These are phyloP conservation scores for Orbilia brochopaga DNA, from an alignment of 2,329 filamentous ascomycete species.

Conservation along the genomic window DNA sequence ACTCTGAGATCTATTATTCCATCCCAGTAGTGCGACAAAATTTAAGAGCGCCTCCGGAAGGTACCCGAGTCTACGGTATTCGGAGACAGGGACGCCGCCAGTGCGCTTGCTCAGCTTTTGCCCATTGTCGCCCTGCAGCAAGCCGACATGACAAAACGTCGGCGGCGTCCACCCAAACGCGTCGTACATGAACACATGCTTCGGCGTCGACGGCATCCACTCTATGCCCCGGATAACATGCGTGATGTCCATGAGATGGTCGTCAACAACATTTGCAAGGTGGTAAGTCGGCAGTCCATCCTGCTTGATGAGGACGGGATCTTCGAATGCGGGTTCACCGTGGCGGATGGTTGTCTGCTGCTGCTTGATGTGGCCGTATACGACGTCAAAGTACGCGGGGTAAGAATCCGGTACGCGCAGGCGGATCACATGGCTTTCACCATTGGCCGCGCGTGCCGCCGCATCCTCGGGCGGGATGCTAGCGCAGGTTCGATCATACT, in stretches of 20 bases:
- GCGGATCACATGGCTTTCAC: slow-evolving; percentile 77
- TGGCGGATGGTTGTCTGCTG: slow-evolving; percentile 60
- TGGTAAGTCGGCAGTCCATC: slow-evolving; percentile 96
- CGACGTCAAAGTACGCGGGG: slow-evolving; percentile 73
- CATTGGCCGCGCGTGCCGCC: slow-evolving; percentile 70
- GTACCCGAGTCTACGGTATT: slow-evolving; percentile 65
- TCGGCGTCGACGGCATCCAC: slow-evolving; percentile 94
- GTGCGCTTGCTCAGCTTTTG: slow-evolving; percentile 89
- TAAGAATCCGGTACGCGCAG: slow-evolving; percentile 64
- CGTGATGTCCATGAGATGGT: slow-evolving; percentile 92
- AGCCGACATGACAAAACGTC: slow-evolving; percentile 78
- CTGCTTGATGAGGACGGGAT: slow-evolving; percentile 87
- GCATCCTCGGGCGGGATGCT: slow-evolving; percentile 72
- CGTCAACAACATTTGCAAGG: slow-evolving; percentile 94
- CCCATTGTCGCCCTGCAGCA: slow-evolving; percentile 71
- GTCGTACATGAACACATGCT: slow-evolving; percentile 73
- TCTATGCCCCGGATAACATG: slow-evolving; percentile 93
- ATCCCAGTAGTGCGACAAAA: slow-evolving; percentile 84
- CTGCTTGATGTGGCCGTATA: slow-evolving; percentile 74
- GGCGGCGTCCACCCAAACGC: slow-evolving; percentile 77
- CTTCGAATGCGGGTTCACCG: slow-evolving; percentile 68
- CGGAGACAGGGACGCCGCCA: slow-evolving; percentile 62
- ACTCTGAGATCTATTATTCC: slow-evolving; percentile 72
- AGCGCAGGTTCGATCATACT: slow-evolving; percentile 76
- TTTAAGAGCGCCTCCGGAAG: slow-evolving; percentile 71